phyloP scores from a whole-genome alignment of 345 rosid species.

The Salix purpurea region DNA sequence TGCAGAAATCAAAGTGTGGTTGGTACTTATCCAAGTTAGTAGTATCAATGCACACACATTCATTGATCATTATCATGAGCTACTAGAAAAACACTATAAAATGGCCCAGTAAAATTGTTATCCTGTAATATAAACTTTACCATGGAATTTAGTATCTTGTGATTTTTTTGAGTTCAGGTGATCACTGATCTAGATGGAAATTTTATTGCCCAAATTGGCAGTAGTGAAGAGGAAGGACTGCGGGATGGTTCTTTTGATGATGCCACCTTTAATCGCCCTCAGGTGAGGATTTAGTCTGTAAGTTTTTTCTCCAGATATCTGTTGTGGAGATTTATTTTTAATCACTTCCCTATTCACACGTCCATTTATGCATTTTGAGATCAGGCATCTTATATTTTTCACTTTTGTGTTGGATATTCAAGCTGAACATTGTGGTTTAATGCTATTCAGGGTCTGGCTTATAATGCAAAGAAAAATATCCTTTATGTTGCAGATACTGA shows the following conservation, averaged over 20 bases:
- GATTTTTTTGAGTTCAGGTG: constrained; percentile 47
- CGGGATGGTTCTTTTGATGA: constrained; percentile 81
- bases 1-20: no score
- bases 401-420: constrained; percentile 1
- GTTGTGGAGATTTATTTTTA: background rate
- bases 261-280: constrained; percentile 81
- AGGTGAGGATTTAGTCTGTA: constrained; percentile 36
- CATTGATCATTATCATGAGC: background rate
- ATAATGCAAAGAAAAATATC: constrained; percentile 77
- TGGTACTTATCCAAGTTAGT: background rate
- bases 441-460: constrained; percentile 76
- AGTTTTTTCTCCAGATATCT: constrained; percentile 7
- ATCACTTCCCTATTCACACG: background rate
- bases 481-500: constrained; percentile 94
- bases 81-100: background rate
- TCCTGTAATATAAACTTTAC: background rate
- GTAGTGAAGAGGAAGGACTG: constrained; percentile 79
- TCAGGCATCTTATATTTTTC: constrained; percentile 1
- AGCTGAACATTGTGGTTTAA: constrained; percentile 2
- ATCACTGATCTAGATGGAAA: constrained; percentile 86
- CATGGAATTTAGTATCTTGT: background rate
- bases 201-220: constrained; percentile 76
- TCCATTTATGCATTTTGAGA: background rate
- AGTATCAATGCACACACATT: background rate
- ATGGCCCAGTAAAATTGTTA: no score